Evolutionary conservation across 2,329 filamentous ascomycete species (phyloP), one percentile per base, ranked within the genome.

Genomic region (Penicillium sp.): DNA sequence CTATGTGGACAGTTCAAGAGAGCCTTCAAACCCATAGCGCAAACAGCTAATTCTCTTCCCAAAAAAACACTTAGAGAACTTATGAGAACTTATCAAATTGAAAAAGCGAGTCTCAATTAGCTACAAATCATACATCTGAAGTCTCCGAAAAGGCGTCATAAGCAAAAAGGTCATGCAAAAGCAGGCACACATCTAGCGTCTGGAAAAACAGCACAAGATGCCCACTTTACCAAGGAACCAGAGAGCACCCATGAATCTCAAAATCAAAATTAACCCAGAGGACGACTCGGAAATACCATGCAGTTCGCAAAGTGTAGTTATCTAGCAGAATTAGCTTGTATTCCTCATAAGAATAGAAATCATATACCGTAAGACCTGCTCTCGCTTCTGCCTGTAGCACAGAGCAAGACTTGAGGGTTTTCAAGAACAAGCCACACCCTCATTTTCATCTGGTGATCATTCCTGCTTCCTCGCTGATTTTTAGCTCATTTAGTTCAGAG

Each of bases 251-350:
- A 62, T n/a, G 37, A 67, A 67, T 8, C 65, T 57, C 47, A 67
- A 67, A 17, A 67, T 64, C 1, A 64, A 67, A 12, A 67, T 59
- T 67, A 2, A 53, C 57, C 61, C 58, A 61, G 38, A 67, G 45
- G 26, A 66, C 61, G 13, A 61, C 56, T 28, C 54, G 54, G 19
- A 56, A 56, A 17, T 56, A 56, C 54, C 54, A 56, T 19, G 42
- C 54, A 2, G 54, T 49, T 13, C 54, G 54, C 6, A 56, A 22
- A 12, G 54, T 56, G 30, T 42, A 56, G 54, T 56, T 26, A 37
- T 49, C 54, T 56, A 7, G 15, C 3, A 47, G 9, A 8, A 37
- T 56, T 56, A 56, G 42, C 38, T 17, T 47, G 10, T 12, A 38
- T 35, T 15, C 8, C 40, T 33, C 30, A 2, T 26, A 5, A 9